Evolutionary conservation across 2,329 filamentous ascomycete genomes (phyloP), one percentile per base, ranked within the genome.

Genomic region (Talaromyces sp.): DNA sequence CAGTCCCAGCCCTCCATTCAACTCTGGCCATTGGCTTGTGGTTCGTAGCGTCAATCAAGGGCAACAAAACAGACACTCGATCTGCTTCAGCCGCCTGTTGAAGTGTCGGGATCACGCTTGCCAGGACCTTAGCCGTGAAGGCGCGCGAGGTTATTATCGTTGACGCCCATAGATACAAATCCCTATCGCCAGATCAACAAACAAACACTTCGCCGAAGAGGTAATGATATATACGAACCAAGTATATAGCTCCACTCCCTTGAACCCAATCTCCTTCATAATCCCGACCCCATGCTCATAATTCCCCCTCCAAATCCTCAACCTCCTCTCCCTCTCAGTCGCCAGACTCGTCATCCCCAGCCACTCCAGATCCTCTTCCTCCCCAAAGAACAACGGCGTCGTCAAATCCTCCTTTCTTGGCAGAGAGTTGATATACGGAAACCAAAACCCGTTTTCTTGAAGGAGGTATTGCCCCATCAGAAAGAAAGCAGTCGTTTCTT

Each of bases 21-120:
- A 88, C 84, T 49, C 82, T 78, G 0, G 87, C 83, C 22, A 84
- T 77, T 57, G 88, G 87, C 61, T 85, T 84, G 72, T 93, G 90
- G 71, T 93, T 93, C 11, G 86, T 86, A 33, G 92, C 82, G 72
- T 93, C 90, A 64, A 91, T 85, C 3, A 92, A 79, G 1, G 90
- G 90, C 39, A 92, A 80, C 5, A 93, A 80, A 8, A 92, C 82
- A 1, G 89, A 89, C 66, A 90, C 89, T 11, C 56, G 56, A 22
- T 59, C 70, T 87, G 85, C 61, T 27, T 89, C 86, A 3, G 82
- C 73, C 5, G 77, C 73, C 59, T 82, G 80, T 37, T 78, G 77
- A 2, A 75, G 71, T 19, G 71, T 37, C 73, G 73, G 68, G 31
- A 77, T 68, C 13, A 74, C 73, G 25, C 75, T 76, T 56, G 76